Evolutionary conservation across 176 grass and related monocot genomes (phyloP).

Genomic region (Olyra latifolia): DNA sequence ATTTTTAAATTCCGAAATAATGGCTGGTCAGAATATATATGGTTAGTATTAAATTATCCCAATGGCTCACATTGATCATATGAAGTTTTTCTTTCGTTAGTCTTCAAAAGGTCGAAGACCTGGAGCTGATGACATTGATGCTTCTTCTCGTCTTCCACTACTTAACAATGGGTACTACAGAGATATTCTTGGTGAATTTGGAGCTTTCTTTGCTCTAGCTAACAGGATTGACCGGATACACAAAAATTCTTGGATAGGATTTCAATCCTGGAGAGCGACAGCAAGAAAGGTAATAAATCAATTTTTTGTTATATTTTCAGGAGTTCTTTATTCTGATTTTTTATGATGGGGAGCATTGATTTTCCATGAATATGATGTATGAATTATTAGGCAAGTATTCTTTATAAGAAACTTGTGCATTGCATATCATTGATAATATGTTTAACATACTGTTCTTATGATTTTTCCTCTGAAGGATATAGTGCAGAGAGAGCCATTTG

Average conservation of each 20-base stretch:
- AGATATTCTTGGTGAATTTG: conserved; percentile 92
- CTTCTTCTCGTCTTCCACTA: conserved; percentile 86
- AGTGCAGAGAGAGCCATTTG: conserved; percentile 6
- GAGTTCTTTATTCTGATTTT: conserved; percentile 12
- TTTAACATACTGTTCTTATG: conserved; percentile 4
- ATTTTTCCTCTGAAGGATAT: conserved; percentile 6
- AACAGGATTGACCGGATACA: conserved; percentile 81
- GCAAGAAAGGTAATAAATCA: conserved; percentile 66
- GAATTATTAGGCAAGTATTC: conserved; percentile 13
- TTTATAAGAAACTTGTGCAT: neutral
- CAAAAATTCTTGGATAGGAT: conserved; percentile 97
- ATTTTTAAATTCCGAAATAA: neutral
- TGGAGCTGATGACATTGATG: conserved; percentile 93
- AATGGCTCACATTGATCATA: conserved; percentile 29
- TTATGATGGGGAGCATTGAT: neutral
- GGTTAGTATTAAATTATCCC: neutral
- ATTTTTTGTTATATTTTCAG: neutral
- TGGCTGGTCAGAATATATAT: conserved; percentile 7
- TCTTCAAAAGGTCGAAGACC: conserved; percentile 81
- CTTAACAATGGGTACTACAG: conserved; percentile 79
- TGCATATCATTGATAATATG: conserved; percentile 8
- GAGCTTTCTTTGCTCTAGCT: conserved; percentile 88
- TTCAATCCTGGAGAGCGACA: conserved; percentile 92
- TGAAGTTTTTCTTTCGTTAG: conserved; percentile 46
- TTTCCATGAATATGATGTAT: conserved; percentile 3